Evolutionary conservation across 78 protist genomes (phyloP), one percentile per base, ranked within the genome.

Genomic region (Polysphondylium violaceum): DNA sequence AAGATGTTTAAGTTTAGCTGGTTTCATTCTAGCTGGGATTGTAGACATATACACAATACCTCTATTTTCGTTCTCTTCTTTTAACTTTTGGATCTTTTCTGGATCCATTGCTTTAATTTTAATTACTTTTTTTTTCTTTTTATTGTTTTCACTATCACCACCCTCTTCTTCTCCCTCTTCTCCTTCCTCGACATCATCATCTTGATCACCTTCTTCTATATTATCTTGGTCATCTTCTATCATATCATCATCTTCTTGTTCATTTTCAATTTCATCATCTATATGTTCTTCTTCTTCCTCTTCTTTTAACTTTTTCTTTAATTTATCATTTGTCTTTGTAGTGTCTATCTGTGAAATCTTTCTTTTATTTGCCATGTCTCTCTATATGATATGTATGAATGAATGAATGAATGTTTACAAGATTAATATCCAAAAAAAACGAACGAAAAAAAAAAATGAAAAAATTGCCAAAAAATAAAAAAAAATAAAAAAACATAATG

Each of bases 21-120:
- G 75, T 59, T 58, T 67, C 91, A 83, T 83, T 38, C 55, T 69
- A 41, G 64, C 47, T 63, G 91, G 91, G 11, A 83, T 83, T 21
- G 56, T 83, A n/a, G 91, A 36, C n/a, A 83, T 21, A 69, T 83
- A 83, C 33, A 69, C 31, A 14, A 83, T 59, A 58, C 91, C 91
- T 59, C 69, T 83, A 27, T 83, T 60, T 69, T 83, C 76, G 69
- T 83, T 83, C 51, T 83, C 61, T 41, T 55, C 29, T 43, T 68
- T 41, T 69, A 83, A 56, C 59, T 69, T 53, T 36, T 17, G 11
- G 17, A 83, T 59, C 19, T 56, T 83, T 31, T 83, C 91, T 27
- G 33, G 14, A 40, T 63, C 43, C 91, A 83, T 83, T 55, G 67
- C 81, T 69, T 83, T 67, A 50, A 83, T 67, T 25, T 21, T 58